Evolutionary conservation across 345 rosid species (phyloP).

Genomic region (Brassica cretica): DNA sequence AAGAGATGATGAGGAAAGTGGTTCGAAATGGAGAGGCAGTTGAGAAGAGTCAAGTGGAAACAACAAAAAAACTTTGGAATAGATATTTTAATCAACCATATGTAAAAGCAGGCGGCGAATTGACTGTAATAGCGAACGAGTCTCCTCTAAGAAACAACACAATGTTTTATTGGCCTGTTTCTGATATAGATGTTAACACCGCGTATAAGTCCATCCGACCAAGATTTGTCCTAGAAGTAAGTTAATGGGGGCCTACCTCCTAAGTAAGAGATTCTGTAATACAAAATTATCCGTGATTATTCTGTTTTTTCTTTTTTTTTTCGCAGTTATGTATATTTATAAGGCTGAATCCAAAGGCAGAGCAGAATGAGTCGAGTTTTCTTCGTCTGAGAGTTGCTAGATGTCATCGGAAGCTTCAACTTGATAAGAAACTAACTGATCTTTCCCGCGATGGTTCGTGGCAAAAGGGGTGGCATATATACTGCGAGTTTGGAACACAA

Average conservation of each 20-base stretch:
- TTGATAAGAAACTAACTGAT: slow-evolving; percentile 46
- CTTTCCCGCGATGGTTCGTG: slow-evolving; percentile 52
- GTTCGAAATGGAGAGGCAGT: slow-evolving; percentile 51
- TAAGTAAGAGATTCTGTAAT: neutral
- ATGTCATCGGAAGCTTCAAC: slow-evolving; percentile 76
- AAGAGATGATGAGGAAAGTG: slow-evolving; percentile 44
- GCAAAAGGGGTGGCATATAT: slow-evolving; percentile 66
- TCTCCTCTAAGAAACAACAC: slow-evolving; percentile 37
- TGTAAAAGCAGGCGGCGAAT: slow-evolving; percentile 76
- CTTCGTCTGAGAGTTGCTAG: slow-evolving; percentile 55
- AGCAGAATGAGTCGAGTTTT: slow-evolving; percentile 43
- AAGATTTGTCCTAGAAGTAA: slow-evolving; percentile 77
- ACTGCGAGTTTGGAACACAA: slow-evolving; percentile 78
- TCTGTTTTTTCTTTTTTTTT: neutral
- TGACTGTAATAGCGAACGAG: slow-evolving; percentile 37
- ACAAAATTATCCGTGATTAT: neutral
- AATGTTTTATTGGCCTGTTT: slow-evolving; percentile 67
- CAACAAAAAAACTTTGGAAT: slow-evolving; percentile 64
- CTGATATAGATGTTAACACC: slow-evolving; percentile 65
- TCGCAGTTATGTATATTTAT: slow-evolving; percentile 62
- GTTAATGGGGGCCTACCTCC: neutral
- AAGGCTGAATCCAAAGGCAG: slow-evolving; percentile 47
- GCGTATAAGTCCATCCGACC: slow-evolving; percentile 70
- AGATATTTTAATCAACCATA: slow-evolving; percentile 68
- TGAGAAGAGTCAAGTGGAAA: slow-evolving; percentile 52